Evolutionary conservation across 2,329 filamentous ascomycete genomes (phyloP).

Genomic region (Tolypocladium guangdongense): DNA sequence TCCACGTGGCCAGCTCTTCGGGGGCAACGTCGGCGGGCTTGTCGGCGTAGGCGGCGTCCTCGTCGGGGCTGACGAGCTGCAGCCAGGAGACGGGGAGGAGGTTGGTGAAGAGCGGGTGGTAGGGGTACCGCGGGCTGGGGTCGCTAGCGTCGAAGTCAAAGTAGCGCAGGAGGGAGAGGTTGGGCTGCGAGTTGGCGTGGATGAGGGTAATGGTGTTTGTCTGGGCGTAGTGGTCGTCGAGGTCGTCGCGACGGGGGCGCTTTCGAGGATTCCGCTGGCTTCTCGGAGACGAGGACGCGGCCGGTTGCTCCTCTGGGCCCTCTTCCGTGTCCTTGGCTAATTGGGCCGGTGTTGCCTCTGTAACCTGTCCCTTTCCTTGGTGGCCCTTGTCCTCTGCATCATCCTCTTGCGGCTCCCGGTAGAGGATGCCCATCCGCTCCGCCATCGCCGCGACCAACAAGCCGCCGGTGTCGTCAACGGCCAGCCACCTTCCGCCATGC

Average conservation of each 20-base stretch:
- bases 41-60: constrained; percentile 62
- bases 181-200: constrained; percentile 75
- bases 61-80: constrained; percentile 67
- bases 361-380: neutral
- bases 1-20: constrained; percentile 57
- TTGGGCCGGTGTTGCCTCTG: neutral
- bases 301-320: neutral
- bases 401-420: constrained; percentile 27
- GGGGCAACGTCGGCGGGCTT: constrained; percentile 49
- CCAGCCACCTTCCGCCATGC: constrained; percentile 53
- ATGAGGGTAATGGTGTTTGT: constrained; percentile 73
- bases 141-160: constrained; percentile 71
- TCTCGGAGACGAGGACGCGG: constrained; percentile 7
- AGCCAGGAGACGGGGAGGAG: constrained; percentile 85
- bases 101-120: constrained; percentile 73
- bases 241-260: constrained; percentile 30
- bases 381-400: neutral
- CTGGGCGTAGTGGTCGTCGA: constrained; percentile 53
- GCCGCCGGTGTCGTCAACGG: constrained; percentile 80
- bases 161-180: constrained; percentile 78
- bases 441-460: constrained; percentile 74
- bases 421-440: constrained; percentile 77
- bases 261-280: constrained; percentile 15
- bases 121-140: constrained; percentile 42
- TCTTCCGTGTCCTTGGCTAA: neutral